Percentiles rank a stretch among this genome's conserved stretches.
These are phyloP conservation scores for Chloris gayana DNA, from an alignment of 176 grass and related monocot species.

Conservation along the genomic window DNA sequence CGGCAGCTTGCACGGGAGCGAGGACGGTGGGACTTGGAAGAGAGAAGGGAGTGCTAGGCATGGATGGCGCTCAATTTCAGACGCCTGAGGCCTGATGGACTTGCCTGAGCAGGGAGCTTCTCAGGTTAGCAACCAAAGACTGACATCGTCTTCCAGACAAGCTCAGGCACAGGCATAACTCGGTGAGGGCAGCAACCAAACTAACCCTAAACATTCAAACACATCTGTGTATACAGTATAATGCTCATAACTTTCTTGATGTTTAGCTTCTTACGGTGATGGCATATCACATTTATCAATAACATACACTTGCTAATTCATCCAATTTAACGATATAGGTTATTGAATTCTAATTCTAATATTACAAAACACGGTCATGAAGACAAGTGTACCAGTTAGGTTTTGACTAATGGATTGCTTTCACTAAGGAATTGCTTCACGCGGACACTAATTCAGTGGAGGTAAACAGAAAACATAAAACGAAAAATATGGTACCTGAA, in stretches of 20 bases:
- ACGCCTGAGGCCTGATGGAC: too few relatives aligned
- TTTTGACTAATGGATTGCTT: not conserved
- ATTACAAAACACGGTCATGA: constrained; percentile 5
- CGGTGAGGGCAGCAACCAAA: too few relatives aligned
- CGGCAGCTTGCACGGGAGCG: too few relatives aligned
- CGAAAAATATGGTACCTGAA: constrained; percentile 53
- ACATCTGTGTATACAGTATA: not conserved
- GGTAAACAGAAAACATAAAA: not conserved
- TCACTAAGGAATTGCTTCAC: constrained; percentile 10
- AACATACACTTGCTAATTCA: constrained; percentile 15
- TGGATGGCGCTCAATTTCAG: too few relatives aligned
- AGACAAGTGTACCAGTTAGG: not conserved
- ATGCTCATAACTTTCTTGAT: not conserved
- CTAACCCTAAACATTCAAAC: constrained; percentile 3
- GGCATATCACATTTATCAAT: not conserved
- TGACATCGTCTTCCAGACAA: too few relatives aligned
- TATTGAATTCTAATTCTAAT: constrained; percentile 13
- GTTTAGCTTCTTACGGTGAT: constrained; percentile 14
- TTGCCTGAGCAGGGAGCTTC: too few relatives aligned
- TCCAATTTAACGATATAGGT: not conserved
- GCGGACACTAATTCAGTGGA: constrained; percentile 14
- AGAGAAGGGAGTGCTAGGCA: too few relatives aligned
- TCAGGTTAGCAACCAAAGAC: too few relatives aligned
- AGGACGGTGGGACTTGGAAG: too few relatives aligned
- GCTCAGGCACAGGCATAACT: too few relatives aligned